A percentile compares a stretch with the other conserved stretches of the same genome.
These are phyloP conservation scores for Ceratocystis ficicola DNA, from an alignment of 2,329 filamentous ascomycete genomes.

Conservation along the genomic window DNA sequence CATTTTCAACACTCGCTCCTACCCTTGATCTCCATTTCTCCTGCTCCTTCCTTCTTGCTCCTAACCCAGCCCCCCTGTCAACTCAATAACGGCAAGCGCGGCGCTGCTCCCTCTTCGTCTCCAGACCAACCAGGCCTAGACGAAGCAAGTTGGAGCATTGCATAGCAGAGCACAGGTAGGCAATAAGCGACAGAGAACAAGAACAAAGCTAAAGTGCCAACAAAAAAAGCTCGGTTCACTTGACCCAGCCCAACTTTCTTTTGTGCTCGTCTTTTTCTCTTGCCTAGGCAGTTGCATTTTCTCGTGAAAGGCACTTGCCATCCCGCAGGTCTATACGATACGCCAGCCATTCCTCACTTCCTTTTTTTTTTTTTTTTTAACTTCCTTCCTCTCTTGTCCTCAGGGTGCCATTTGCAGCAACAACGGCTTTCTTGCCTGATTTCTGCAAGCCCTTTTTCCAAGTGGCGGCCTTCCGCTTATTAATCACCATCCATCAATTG, in stretches of 20 bases:
- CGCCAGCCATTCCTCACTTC: background rate
- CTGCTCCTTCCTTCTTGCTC: background rate
- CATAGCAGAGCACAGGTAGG: no score
- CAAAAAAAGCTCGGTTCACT: background rate
- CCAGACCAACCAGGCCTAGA: background rate
- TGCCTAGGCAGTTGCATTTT: slow-evolving; percentile 1
- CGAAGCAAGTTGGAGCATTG: background rate
- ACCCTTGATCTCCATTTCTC: background rate
- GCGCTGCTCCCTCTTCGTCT: slow-evolving; percentile 7
- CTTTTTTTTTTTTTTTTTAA: background rate
- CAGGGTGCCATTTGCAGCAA: no score
- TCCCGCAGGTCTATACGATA: background rate
- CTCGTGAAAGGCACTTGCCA: background rate
- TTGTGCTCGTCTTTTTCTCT: background rate
- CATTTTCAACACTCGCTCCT: background rate
- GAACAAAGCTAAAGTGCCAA: background rate
- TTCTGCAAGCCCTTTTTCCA: background rate
- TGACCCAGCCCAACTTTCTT: no score
- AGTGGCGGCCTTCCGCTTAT: slow-evolving; percentile 1
- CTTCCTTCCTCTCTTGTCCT: background rate
- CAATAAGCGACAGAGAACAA: background rate
- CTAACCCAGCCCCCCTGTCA: background rate
- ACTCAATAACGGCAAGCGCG: slow-evolving; percentile 11
- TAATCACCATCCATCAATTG: slow-evolving; percentile 5
- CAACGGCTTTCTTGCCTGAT: no score